Percentiles rank a stretch among this genome's conserved stretches.
Evolutionary conservation across 2,329 filamentous ascomycete species (phyloP).

Genomic region (Tricladium varicosporioides): DNA sequence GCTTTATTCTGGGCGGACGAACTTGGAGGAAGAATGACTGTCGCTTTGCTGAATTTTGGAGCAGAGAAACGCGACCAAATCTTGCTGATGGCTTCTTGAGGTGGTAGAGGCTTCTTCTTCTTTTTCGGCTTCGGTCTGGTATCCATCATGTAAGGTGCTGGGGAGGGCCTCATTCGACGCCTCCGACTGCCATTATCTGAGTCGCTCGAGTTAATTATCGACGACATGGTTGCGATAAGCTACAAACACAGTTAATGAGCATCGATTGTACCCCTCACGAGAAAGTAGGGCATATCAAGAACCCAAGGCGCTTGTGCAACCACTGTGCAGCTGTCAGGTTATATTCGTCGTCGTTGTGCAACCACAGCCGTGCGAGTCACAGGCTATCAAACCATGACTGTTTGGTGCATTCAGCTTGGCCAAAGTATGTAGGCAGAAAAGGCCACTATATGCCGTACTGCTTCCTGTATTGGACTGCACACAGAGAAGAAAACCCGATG

Average conservation of each 20-base stretch:
- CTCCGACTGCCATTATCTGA: slow-evolving; percentile 17
- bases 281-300: neutral
- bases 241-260: neutral
- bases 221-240: slow-evolving; percentile 16
- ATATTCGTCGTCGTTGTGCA: slow-evolving; percentile 2
- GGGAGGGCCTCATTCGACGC: neutral
- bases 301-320: neutral
- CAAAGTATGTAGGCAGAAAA: neutral
- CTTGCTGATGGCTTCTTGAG: slow-evolving; percentile 64
- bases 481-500: neutral
- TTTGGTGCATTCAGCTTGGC: neutral
- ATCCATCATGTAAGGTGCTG: slow-evolving; percentile 8
- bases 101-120: slow-evolving; percentile 56
- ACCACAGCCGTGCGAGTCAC: slow-evolving; percentile 1
- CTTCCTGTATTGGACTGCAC: neutral
- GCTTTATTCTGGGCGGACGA: slow-evolving; percentile 13
- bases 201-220: slow-evolving; percentile 19
- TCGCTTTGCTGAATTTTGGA: slow-evolving; percentile 63
- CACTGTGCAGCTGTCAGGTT: neutral
- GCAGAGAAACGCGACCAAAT: slow-evolving; percentile 63
- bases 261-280: neutral
- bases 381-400: neutral
- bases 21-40: slow-evolving; percentile 54
- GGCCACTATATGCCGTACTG: neutral
- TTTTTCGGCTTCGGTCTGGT: slow-evolving; percentile 49